phyloP scores from a whole-genome alignment of 2,329 filamentous ascomycete genomes.

The Nemania bipapillata region DNA sequence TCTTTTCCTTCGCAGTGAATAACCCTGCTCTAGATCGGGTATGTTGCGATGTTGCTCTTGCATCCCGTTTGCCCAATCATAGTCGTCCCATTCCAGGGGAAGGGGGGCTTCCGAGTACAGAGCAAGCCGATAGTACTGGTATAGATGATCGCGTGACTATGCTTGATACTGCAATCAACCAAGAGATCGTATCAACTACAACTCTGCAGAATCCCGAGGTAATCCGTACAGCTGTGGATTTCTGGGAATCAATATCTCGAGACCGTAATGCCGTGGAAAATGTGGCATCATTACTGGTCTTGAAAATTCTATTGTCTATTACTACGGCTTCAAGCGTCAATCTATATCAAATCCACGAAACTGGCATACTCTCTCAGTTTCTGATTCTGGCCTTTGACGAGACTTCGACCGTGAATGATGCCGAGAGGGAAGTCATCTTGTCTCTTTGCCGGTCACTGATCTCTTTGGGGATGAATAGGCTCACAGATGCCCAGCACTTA shows the following conservation, averaged over 20 bases:
- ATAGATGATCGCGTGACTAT: conserved; percentile 44
- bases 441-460: conserved; percentile 76
- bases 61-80: conserved; percentile 29
- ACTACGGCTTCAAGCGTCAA: conserved; percentile 74
- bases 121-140: conserved; percentile 40
- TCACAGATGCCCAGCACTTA: conserved; percentile 86
- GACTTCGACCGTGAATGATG: conserved; percentile 61
- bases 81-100: conserved; percentile 28
- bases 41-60: conserved; percentile 61
- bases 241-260: conserved; percentile 72
- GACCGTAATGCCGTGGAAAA: conserved; percentile 58
- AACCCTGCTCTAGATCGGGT: conserved; percentile 78
- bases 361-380: conserved; percentile 74
- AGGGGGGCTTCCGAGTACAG: conserved; percentile 39
- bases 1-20: conserved; percentile 82
- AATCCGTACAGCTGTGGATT: conserved; percentile 69
- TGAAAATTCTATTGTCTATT: conserved; percentile 70
- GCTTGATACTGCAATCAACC: conserved; percentile 56
- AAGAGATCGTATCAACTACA: conserved; percentile 63
- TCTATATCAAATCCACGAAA: conserved; percentile 75
- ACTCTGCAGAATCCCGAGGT: conserved; percentile 71
- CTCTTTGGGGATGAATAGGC: conserved; percentile 77
- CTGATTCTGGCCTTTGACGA: conserved; percentile 69
- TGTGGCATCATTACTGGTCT: conserved; percentile 70
- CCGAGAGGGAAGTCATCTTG: conserved; percentile 70